phyloP scores from a whole-genome alignment of 257 asterid genomes.

The Nicotiana tomentosiformis region DNA sequence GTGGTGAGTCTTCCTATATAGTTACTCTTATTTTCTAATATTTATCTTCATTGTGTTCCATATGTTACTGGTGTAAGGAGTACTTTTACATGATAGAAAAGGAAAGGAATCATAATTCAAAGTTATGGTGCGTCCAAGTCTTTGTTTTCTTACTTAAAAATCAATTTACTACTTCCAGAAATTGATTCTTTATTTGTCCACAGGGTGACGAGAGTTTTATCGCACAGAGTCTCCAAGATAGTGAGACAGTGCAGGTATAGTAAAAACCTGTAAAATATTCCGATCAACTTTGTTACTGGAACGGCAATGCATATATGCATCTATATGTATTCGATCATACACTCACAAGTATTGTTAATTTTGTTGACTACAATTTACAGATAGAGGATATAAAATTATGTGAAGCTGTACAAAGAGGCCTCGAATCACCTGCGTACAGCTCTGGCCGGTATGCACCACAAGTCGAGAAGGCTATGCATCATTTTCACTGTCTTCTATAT shows the following conservation, averaged over 20 bases:
- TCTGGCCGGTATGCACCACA: slow-evolving; percentile 64
- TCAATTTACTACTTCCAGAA: neutral
- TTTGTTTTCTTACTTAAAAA: neutral
- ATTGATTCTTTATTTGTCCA: neutral
- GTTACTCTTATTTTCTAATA: neutral
- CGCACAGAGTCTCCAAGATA: slow-evolving; percentile 47
- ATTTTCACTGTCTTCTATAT: slow-evolving; percentile 56
- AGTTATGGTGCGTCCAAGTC: neutral
- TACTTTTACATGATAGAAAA: neutral
- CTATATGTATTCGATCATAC: neutral
- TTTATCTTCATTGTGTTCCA: neutral
- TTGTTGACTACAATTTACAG: slow-evolving; percentile 28
- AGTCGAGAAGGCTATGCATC: slow-evolving; percentile 91
- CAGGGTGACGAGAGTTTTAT: slow-evolving; percentile 53
- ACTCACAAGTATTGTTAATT: neutral
- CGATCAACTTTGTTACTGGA: neutral
- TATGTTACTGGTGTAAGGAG: neutral
- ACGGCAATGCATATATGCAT: neutral
- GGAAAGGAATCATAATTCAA: neutral
- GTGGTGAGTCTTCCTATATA: neutral
- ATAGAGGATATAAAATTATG: slow-evolving; percentile 55
- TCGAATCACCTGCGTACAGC: slow-evolving; percentile 66
- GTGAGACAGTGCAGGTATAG: slow-evolving; percentile 73
- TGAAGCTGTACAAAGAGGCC: slow-evolving; percentile 64
- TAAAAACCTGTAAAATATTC: neutral